Evolutionary conservation across 768 basidiomycete genomes (phyloP), one percentile per base, ranked within the genome.

Genomic region (Amanita fuliginea): DNA sequence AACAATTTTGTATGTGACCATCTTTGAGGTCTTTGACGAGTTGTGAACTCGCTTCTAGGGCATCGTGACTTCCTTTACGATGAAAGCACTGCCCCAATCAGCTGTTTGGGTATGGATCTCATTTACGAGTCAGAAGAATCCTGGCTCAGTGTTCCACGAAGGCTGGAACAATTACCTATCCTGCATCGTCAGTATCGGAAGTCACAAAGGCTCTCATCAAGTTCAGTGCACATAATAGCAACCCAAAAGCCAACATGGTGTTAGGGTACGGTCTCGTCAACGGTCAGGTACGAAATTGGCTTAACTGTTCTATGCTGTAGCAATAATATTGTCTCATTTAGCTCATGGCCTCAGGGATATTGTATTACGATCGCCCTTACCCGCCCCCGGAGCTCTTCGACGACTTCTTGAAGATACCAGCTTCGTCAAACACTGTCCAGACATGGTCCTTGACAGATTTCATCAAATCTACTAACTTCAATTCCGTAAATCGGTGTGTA

Each of bases 51-150:
- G 5, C 6, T 22, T 16, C 19, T 39, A 72, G 71, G 82, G 81
- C 0, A 75, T 83, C 32, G 76, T 83, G 3, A 83, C 80, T 0
- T 68, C 61, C 36, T 76, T 83, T 55, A 76, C 73, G 0, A 47
- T 83, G 18, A 73, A 72, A 53, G 67, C 77, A 0, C 70, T 69
- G 56, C 73, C 80, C 5, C 79, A 82, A 61, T 63, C 64, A 0
- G 59, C 72, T 60, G 74, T 83, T 50, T 83, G 80, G 80, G 80
- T 82, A 62, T 11, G 72, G 47, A 13, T 42, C 24, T 9, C 6
- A 18, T 33, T 3, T 35, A n/a, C 19, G n/a, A n/a, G n/a, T n/a
- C n/a, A n/a, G n/a, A n/a, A n/a, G n/a, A n/a, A n/a, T n/a, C n/a
- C n/a, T 10, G 2, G 7, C 2, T 30, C 22, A 32, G n/a, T 26